phyloP scores from a whole-genome alignment of 805 yeast species.

The Naumovozyma dairenensis region DNA sequence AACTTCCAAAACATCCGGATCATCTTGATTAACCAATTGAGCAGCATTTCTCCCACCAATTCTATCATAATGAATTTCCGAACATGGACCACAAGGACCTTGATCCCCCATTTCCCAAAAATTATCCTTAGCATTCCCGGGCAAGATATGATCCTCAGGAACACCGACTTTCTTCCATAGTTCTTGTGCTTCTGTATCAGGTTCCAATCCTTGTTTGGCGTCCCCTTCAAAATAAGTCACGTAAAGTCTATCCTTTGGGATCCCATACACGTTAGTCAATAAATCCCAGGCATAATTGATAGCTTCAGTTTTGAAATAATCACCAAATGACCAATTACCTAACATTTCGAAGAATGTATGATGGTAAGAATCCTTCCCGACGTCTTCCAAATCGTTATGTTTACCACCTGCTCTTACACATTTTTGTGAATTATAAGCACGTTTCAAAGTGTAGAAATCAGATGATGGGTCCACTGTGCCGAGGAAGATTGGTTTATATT shows the following conservation, averaged over 20 bases:
- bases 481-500: slow-evolving; percentile 91
- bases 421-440: slow-evolving; percentile 94
- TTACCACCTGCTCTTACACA: slow-evolving; percentile 99
- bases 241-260: slow-evolving; percentile 70
- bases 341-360: slow-evolving; percentile 99
- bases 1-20: slow-evolving; percentile 93
- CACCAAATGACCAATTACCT: slow-evolving; percentile 99
- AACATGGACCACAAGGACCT: slow-evolving; percentile 99
- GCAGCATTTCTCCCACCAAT: slow-evolving; percentile 98
- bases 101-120: slow-evolving; percentile 99
- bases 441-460: slow-evolving; percentile 70
- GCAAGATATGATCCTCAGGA: slow-evolving; percentile 81
- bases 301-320: slow-evolving; percentile 94
- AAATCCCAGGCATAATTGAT: slow-evolving; percentile 84
- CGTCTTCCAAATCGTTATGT: slow-evolving; percentile 96
- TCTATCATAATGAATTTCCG: slow-evolving; percentile 95
- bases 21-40: slow-evolving; percentile 84
- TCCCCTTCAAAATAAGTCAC: slow-evolving; percentile 98
- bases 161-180: slow-evolving; percentile 85
- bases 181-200: slow-evolving; percentile 88
- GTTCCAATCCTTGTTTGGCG: slow-evolving; percentile 65
- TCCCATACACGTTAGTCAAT: slow-evolving; percentile 74
- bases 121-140: slow-evolving; percentile 85
- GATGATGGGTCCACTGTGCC: slow-evolving; percentile 96
- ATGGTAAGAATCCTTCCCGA: slow-evolving; percentile 94